Conservation (phyloP, 495 filamentous ascomycete genomes). For the Trypethelium eluteriae region DNA sequence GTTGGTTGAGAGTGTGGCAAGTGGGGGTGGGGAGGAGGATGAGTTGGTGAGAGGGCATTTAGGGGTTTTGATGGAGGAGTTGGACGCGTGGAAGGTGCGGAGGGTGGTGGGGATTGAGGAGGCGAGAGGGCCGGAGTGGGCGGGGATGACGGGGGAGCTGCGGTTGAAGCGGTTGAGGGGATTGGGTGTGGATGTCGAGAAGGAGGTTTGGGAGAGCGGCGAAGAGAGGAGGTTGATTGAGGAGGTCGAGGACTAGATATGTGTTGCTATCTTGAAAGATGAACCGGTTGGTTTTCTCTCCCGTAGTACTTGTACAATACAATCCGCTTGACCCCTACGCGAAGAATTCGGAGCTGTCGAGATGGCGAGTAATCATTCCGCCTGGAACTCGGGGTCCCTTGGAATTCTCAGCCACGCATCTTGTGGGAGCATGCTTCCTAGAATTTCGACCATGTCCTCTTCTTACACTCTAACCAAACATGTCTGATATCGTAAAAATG, state of each 20-base stretch:
- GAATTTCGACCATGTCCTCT: neutral
- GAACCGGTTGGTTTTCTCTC: neutral
- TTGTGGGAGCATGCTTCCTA: too few species aligned
- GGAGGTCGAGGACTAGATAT: slow-evolving; percentile 44
- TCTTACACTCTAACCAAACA: too few species aligned
- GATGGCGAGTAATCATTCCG: too few species aligned
- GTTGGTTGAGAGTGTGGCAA: slow-evolving; percentile 57
- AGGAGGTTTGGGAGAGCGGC: slow-evolving; percentile 16
- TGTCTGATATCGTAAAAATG: too few species aligned
- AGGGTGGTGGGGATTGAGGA: slow-evolving; percentile 42
- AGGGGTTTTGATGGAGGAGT: slow-evolving; percentile 58
- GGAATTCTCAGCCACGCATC: too few species aligned
- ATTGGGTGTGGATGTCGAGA: slow-evolving; percentile 20
- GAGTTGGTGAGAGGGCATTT: slow-evolving; percentile 66
- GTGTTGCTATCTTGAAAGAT: neutral
- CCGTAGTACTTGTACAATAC: neutral
- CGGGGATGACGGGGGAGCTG: slow-evolving; percentile 21
- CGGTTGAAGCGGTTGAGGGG: slow-evolving; percentile 31
- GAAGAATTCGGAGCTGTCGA: neutral
- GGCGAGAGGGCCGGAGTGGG: slow-evolving; percentile 27
- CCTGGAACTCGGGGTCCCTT: too few species aligned
- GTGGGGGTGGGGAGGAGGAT: slow-evolving; percentile 60
- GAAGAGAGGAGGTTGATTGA: slow-evolving; percentile 38
- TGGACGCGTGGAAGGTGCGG: slow-evolving; percentile 64
- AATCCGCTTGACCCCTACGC: neutral